Base-by-base conservation (phyloP, 176 grass and related monocot species). In the Aegilops sharonensis region DNA sequence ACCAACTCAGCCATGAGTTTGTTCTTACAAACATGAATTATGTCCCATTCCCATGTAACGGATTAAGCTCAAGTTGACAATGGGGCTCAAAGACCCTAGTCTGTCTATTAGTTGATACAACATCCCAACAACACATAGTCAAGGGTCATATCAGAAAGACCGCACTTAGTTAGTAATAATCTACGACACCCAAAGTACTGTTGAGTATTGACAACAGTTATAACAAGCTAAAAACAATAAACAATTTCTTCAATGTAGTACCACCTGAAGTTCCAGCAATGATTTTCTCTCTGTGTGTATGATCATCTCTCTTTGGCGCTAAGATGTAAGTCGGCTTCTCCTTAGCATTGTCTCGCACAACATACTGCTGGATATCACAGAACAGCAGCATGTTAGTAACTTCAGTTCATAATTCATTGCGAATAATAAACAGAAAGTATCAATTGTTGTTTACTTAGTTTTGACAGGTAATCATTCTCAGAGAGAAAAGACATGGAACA, bases 291-390 rank as follows among this genome's bases (percentile, higher is more conserved):
- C 75, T 88, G 20, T 47, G 80, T 17, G 54, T 79, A 87, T 85
- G 88, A 64, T 97, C 92, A 24, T 99, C 97, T 85, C 90, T 96
- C 72, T 88, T 99, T 5, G 94, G 68, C 64, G 91, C 73, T 84
- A 99, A 93, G 87, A 99, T 93, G 62, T 90, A 99, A 50, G 89
- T 89, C 70, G 89, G 92, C 72, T 94, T 99, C 32, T 99, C 94
- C 81, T 97, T 99, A 39, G 75, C 47, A 78, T 75, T 89, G 34
- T 97, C 92, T 84, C 89, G 91, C 78, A 91, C 40, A 65, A 99
- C 90, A 87, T 99, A 99, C 91, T 94, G 89, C 56, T 82, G 40
- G 50, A 77, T 21, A 75, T 43, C 72, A 78, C 29, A 89, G 8
- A 54, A 81, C 84, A 82, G 18, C 43, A 78, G 72, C 48, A 81